Conservation (phyloP, 257 asterid genomes). For the Primulina tabacum region DNA sequence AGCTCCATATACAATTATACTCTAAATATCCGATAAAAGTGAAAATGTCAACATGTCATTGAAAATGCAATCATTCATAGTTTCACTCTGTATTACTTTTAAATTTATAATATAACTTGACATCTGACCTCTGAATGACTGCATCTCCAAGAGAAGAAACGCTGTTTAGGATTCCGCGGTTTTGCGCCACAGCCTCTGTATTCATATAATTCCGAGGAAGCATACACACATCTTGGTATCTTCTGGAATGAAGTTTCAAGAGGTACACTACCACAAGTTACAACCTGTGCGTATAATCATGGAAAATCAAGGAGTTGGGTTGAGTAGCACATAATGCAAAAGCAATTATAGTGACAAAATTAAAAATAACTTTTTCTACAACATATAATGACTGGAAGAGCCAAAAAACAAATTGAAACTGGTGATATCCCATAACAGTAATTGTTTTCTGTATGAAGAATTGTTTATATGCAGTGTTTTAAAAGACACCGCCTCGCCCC, state of each 20-base stretch:
- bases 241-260: slow-evolving; percentile 91
- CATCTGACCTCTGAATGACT: slow-evolving; percentile 82
- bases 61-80: neutral
- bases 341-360: neutral
- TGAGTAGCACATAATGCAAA: neutral
- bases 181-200: slow-evolving; percentile 76
- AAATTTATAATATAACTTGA: slow-evolving; percentile 9
- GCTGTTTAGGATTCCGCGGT: slow-evolving; percentile 62
- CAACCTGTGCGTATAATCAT: slow-evolving; percentile 50
- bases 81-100: neutral
- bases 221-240: slow-evolving; percentile 77
- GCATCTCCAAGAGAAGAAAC: slow-evolving; percentile 84
- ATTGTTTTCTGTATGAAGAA: neutral
- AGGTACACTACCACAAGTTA: slow-evolving; percentile 96
- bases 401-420: neutral
- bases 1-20: neutral
- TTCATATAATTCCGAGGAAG: slow-evolving; percentile 78
- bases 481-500: too few species aligned
- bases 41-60: neutral
- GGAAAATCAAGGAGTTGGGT: neutral
- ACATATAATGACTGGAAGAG: neutral
- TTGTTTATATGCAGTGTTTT: too few species aligned
- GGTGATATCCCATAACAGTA: neutral
- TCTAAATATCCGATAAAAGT: neutral
- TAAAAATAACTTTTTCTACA: too few species aligned